Evolutionary conservation across 2,329 filamentous ascomycete species (phyloP).

Genomic region (Chaetomium globosum): DNA sequence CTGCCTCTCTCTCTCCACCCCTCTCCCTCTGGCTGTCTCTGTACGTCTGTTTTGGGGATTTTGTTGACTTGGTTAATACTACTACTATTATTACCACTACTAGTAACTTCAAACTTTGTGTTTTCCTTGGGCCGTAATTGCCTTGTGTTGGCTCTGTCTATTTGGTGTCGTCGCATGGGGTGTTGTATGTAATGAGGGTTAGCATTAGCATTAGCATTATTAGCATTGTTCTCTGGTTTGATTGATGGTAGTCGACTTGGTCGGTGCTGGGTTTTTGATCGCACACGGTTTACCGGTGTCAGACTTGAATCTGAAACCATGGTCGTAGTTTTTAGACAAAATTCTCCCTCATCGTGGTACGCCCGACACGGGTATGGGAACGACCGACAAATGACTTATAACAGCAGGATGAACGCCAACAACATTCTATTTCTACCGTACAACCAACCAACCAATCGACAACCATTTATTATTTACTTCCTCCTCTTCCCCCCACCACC

Average conservation of each 20-base stretch:
- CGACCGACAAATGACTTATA: too few relatives aligned
- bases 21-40: neutral
- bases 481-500: conserved; percentile 48
- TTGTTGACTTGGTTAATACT: conserved; percentile 1
- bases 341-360: neutral
- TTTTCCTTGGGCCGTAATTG: neutral
- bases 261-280: neutral
- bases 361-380: neutral
- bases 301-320: neutral
- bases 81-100: conserved; percentile 6
- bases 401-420: neutral
- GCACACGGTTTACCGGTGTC: neutral
- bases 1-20: neutral
- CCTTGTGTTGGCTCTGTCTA: neutral
- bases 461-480: conserved; percentile 26
- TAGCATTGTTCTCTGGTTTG: neutral
- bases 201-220: conserved; percentile 5
- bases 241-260: neutral
- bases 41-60: neutral
- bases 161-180: neutral
- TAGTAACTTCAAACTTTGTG: neutral
- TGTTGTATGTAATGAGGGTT: neutral
- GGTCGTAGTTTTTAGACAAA: neutral
- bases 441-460: neutral
- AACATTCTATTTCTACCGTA: neutral